Evolutionary conservation across 495 filamentous ascomycete species (phyloP).

Genomic region (Hamigera avellanea): DNA sequence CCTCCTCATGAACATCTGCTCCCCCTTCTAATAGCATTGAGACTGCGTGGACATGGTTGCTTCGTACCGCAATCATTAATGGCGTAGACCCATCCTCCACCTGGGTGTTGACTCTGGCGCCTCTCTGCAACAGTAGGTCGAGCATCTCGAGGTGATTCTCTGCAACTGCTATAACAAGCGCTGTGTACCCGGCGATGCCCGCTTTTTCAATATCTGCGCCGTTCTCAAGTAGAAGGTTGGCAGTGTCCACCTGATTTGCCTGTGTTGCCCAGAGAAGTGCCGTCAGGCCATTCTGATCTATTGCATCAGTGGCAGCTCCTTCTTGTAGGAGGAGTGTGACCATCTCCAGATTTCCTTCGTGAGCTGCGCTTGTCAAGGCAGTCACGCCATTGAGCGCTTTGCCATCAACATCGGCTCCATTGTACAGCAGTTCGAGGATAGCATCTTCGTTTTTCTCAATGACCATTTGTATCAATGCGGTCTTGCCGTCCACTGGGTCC

Average conservation of each 20-base stretch:
- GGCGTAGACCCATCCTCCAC: slow-evolving; percentile 6
- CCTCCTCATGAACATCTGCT: slow-evolving; percentile 1
- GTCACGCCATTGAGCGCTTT: slow-evolving; percentile 17
- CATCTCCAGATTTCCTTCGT: slow-evolving; percentile 21
- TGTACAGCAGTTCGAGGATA: slow-evolving; percentile 9
- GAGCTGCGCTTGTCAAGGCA: slow-evolving; percentile 32
- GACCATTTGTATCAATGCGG: not conserved
- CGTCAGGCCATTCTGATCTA: not conserved
- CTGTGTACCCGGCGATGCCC: not conserved
- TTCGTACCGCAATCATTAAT: slow-evolving; percentile 2
- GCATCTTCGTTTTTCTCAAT: not conserved
- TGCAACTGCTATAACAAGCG: slow-evolving; percentile 3
- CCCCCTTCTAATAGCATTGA: slow-evolving; percentile 3
- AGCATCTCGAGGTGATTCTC: slow-evolving; percentile 4
- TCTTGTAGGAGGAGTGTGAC: slow-evolving; percentile 19
- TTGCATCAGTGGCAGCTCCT: slow-evolving; percentile 20
- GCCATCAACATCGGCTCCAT: slow-evolving; percentile 14
- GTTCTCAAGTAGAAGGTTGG: slow-evolving; percentile 1
- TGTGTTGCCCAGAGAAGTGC: slow-evolving; percentile 21
- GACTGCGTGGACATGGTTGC: slow-evolving; percentile 1
- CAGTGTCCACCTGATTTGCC: slow-evolving; percentile 13
- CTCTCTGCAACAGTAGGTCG: slow-evolving; percentile 12
- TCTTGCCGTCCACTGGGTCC: not conserved
- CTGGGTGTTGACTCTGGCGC: slow-evolving; percentile 10
- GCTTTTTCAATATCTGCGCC: slow-evolving; percentile 4